A percentile compares a stretch with the other conserved stretches of the same genome.
phyloP scores from a whole-genome alignment of 2,329 filamentous ascomycete species.

The Hymenoscyphus salicellus region DNA sequence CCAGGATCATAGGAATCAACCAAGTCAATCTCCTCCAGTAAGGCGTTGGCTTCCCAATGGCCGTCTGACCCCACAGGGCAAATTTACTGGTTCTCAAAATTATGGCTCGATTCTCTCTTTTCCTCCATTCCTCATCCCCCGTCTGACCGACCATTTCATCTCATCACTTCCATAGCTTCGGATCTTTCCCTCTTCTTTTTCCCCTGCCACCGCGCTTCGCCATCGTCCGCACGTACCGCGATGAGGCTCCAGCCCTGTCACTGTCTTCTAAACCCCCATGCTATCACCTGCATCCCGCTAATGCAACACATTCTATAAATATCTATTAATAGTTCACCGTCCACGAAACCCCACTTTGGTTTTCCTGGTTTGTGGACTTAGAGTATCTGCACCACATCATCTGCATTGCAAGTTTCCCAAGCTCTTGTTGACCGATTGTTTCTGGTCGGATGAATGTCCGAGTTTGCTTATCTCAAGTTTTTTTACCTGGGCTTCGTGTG shows the following conservation, averaged over 20 bases:
- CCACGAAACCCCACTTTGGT: not conserved
- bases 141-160: not conserved
- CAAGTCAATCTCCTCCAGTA: no score
- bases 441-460: not conserved
- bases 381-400: slow-evolving; percentile 6
- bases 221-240: slow-evolving; percentile 1
- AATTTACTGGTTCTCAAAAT: no score
- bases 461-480: no score
- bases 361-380: not conserved
- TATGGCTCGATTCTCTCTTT: no score
- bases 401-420: not conserved
- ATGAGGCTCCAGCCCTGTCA: not conserved
- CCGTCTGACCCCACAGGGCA: no score
- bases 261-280: not conserved
- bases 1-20: not conserved
- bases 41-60: no score
- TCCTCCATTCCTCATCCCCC: not conserved
- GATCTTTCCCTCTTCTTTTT: not conserved
- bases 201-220: slow-evolving; percentile 1
- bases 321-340: slow-evolving; percentile 8
- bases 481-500: no score
- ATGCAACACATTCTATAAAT: slow-evolving; percentile 10
- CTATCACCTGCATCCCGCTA: slow-evolving; percentile 8
- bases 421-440: not conserved
- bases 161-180: not conserved